phyloP scores from a whole-genome alignment of 495 filamentous ascomycete species.

The Aspergillus incahuasiensis region DNA sequence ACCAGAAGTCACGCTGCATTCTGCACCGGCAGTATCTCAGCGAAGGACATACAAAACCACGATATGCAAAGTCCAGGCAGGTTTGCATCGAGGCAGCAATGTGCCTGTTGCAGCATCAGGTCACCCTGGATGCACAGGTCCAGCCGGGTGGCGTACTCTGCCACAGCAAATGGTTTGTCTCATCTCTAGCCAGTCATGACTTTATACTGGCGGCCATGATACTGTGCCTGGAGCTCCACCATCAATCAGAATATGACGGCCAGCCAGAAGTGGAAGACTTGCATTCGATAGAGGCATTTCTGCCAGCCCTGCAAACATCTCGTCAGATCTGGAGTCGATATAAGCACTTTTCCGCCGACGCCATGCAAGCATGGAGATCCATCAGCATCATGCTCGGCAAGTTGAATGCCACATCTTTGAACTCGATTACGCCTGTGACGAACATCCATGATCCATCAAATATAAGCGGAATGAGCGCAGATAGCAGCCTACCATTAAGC shows the following conservation, averaged over 20 bases:
- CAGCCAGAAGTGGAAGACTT: neutral
- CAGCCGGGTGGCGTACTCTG: constrained; percentile 6
- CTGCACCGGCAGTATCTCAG: constrained; percentile 1
- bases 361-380: constrained; percentile 5
- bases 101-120: constrained; percentile 5
- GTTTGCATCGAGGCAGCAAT: constrained; percentile 10
- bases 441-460: neutral
- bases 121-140: constrained; percentile 3
- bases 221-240: constrained; percentile 5
- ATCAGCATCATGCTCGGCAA: constrained; percentile 9
- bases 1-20: constrained; percentile 8
- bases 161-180: neutral
- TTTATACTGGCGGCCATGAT: constrained; percentile 9
- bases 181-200: constrained; percentile 4
- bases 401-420: neutral
- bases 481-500: neutral
- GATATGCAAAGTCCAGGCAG: neutral
- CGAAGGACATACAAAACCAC: neutral
- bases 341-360: neutral
- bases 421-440: neutral
- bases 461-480: neutral
- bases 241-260: neutral
- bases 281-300: neutral
- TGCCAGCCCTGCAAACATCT: constrained; percentile 4
- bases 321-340: constrained; percentile 1